Base-by-base conservation (phyloP, 2,329 filamentous ascomycete species). In the Penicillium verrucosum region DNA sequence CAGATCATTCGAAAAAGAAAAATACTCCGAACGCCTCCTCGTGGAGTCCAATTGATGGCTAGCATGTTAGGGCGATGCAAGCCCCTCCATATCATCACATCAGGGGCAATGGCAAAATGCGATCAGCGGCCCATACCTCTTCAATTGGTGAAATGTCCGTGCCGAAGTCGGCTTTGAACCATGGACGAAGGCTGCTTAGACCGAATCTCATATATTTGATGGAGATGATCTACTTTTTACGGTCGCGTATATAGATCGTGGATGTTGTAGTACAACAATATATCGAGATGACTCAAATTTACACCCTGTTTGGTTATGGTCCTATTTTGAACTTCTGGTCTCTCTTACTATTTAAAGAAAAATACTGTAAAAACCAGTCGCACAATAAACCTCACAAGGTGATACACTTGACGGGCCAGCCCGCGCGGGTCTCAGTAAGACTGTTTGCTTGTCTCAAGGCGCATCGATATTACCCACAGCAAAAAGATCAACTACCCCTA, bases 31-130 rank as follows among this genome's bases (percentile, higher is more conserved):
- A 51, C 16, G 30, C 40, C 32, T 45, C 44, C 27, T 41, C 42
- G 29, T 37, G 37, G 46, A 23, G 40, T 46, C 57, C 63, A 64
- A 65, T 62, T 30, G 44, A 44, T 38, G 27, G 38, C 36, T 36
- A 25, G 43, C 23, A 44, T 36, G n/a, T 32, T 37, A 30, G 38
- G 14, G 18, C 11, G 48, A 60, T 66, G 62, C 64, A 66, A 65
- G 64, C 58, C 62, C 50, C 53, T 63, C 62, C 43, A 60, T 60
- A 58, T 51, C 51, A 62, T 66, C 64, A 66, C 64, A 60, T 43
- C 40, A 42, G 27, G 52, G 41, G 30, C 47, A 49, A 53, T 44
- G 27, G 47, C 14, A 37, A 50, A 49, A 32, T 47, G 34, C 51
- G 62, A 65, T 62, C 59, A 54, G 57, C 62, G 56, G 52, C n/a